Evolutionary conservation across 306 rosid species (phyloP).

Genomic region (Fragaria nilgerrensis): DNA sequence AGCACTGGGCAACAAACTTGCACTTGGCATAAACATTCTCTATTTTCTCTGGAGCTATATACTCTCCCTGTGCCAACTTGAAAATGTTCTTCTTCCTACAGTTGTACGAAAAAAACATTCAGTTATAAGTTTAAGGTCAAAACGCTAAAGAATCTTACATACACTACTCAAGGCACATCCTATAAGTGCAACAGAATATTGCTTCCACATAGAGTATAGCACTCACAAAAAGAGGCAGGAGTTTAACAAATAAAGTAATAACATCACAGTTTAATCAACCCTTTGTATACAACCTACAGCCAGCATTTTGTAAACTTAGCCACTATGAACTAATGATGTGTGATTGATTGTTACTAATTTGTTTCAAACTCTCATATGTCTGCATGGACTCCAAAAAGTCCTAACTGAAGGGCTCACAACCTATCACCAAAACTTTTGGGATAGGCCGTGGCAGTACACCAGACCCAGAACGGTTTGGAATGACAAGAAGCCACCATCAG

Average conservation of each 20-base stretch:
- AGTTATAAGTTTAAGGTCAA: conserved; percentile 8
- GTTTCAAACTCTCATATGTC: not conserved
- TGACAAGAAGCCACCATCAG: not conserved
- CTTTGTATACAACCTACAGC: not conserved
- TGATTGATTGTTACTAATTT: not conserved
- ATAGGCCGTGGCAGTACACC: not conserved
- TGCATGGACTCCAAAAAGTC: not conserved
- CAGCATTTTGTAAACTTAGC: not conserved
- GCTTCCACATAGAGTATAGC: not conserved
- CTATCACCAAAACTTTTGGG: not conserved
- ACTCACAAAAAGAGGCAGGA: not conserved
- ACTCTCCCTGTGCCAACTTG: conserved; percentile 99
- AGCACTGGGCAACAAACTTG: conserved; percentile 83
- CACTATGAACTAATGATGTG: not conserved
- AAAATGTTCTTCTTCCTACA: conserved; percentile 96
- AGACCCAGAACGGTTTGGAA: not conserved
- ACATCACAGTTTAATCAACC: not conserved
- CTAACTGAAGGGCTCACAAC: not conserved
- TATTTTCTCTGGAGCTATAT: conserved; percentile 97
- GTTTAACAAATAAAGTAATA: not conserved
- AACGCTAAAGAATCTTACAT: not conserved
- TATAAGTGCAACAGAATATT: not conserved
- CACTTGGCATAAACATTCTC: conserved; percentile 91
- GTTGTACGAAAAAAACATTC: conserved; percentile 7
- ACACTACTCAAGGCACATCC: not conserved